These are phyloP conservation scores for Pseudogymnoascus sp. DNA, from an alignment of 2,329 filamentous ascomycete species.

Conservation along the genomic window DNA sequence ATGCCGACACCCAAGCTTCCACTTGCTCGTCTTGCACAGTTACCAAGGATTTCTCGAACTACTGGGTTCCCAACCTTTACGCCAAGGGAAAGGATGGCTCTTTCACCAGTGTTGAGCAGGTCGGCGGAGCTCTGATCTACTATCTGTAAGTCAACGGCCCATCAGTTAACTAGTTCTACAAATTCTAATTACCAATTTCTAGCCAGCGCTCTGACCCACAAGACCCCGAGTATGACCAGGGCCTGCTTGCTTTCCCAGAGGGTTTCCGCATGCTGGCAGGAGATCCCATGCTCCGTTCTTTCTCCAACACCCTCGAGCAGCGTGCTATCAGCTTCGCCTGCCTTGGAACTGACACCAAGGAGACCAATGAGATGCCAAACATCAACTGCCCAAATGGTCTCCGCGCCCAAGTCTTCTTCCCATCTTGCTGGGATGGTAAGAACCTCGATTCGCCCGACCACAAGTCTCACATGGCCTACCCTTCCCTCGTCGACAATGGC, in stretches of 20 bases:
- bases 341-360: conserved; percentile 38
- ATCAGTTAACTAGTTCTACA: background rate
- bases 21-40: conserved; percentile 60
- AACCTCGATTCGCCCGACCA: conserved; percentile 49
- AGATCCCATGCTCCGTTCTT: conserved; percentile 45
- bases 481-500: conserved; percentile 39
- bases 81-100: conserved; percentile 47
- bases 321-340: conserved; percentile 51
- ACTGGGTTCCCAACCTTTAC: conserved; percentile 60
- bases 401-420: conserved; percentile 50
- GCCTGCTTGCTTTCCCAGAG: conserved; percentile 51
- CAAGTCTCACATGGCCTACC: conserved; percentile 50
- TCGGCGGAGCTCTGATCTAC: conserved; percentile 49
- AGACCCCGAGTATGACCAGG: conserved; percentile 35
- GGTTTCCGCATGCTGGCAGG: conserved; percentile 62
- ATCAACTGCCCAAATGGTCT: conserved; percentile 46
- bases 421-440: conserved; percentile 56
- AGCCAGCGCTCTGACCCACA: conserved; percentile 36
- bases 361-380: conserved; percentile 47
- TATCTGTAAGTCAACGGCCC: conserved; percentile 37
- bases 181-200: conserved; percentile 7
- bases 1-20: conserved; percentile 43
- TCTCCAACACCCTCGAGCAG: conserved; percentile 38
- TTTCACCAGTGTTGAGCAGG: conserved; percentile 39
- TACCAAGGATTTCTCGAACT: conserved; percentile 55